These are phyloP conservation scores for Lactuca saligna DNA, from an alignment of 129 eudicot genomes.

Conservation along the genomic window DNA sequence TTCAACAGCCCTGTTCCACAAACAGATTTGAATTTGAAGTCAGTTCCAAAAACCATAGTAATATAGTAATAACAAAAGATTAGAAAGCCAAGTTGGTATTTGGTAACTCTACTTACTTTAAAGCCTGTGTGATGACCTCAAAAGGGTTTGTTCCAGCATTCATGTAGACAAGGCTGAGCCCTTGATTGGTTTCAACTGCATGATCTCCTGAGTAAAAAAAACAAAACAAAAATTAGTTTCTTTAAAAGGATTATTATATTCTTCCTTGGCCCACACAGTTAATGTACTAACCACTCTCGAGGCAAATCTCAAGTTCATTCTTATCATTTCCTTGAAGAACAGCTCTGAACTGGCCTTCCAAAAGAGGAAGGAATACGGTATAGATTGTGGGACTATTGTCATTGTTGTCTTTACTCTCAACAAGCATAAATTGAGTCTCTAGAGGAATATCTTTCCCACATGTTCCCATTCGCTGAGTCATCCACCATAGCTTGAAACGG, in stretches of 20 bases:
- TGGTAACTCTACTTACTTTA: constrained; percentile 57
- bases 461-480: constrained; percentile 96
- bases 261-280: not conserved
- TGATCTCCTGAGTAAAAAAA: constrained; percentile 63
- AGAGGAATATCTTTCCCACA: constrained; percentile 89
- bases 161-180: constrained; percentile 78
- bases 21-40: not conserved
- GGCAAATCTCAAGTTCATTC: constrained; percentile 86
- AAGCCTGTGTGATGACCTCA: constrained; percentile 79
- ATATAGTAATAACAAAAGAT: not conserved
- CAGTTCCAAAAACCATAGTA: not conserved
- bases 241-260: not conserved
- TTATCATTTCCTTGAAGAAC: constrained; percentile 91
- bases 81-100: not conserved
- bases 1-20: constrained; percentile 72
- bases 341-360: constrained; percentile 91
- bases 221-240: constrained; percentile 22
- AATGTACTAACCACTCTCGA: constrained; percentile 88
- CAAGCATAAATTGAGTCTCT: constrained; percentile 93
- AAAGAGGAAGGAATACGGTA: constrained; percentile 84
- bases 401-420: constrained; percentile 65
- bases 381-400: constrained; percentile 64
- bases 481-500: constrained; percentile 99
- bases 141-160: constrained; percentile 91
- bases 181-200: constrained; percentile 74